Percentiles rank a stretch among this genome's conserved stretches.
phyloP scores from a whole-genome alignment of 805 yeast species.

The Candida ortonii region DNA sequence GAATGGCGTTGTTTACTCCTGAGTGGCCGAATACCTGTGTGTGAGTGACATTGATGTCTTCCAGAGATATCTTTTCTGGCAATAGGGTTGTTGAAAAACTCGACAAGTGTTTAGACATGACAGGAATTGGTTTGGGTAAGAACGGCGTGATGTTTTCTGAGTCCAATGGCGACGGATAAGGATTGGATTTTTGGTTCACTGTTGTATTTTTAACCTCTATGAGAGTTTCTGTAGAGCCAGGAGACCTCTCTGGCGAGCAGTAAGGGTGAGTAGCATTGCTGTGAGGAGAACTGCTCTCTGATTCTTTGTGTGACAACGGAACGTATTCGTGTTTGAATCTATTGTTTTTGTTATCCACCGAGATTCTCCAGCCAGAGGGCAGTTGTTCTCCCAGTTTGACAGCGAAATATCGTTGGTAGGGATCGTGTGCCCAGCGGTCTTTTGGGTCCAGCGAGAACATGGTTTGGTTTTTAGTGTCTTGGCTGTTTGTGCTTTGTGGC shows the following conservation, averaged over 20 bases:
- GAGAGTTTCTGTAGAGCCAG: conserved; percentile 1
- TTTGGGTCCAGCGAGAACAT: too few species aligned
- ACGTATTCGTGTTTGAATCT: conserved; percentile 15
- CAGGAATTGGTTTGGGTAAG: conserved; percentile 17
- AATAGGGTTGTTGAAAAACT: too few species aligned
- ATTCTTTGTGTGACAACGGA: conserved; percentile 1
- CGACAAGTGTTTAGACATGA: too few species aligned
- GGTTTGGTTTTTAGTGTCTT: too few species aligned
- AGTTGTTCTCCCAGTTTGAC: conserved; percentile 11
- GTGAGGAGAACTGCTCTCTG: conserved; percentile 1
- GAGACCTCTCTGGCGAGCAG: conserved; percentile 4
- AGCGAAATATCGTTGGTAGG: conserved; percentile 28
- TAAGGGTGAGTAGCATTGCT: background rate
- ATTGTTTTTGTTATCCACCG: conserved; percentile 19
- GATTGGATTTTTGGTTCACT: background rate
- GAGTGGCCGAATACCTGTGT: conserved; percentile 9
- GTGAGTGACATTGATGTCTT: conserved; percentile 5
- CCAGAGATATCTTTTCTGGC: background rate
- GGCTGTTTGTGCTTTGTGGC: background rate
- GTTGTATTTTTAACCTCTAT: background rate
- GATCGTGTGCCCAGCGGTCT: conserved; percentile 25
- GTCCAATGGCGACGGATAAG: conserved; percentile 17
- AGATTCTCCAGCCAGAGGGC: conserved; percentile 19
- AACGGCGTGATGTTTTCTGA: conserved; percentile 12
- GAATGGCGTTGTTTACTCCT: conserved; percentile 9